Base-by-base conservation (phyloP, 257 asterid species). In the Nicotiana sylvestris region DNA sequence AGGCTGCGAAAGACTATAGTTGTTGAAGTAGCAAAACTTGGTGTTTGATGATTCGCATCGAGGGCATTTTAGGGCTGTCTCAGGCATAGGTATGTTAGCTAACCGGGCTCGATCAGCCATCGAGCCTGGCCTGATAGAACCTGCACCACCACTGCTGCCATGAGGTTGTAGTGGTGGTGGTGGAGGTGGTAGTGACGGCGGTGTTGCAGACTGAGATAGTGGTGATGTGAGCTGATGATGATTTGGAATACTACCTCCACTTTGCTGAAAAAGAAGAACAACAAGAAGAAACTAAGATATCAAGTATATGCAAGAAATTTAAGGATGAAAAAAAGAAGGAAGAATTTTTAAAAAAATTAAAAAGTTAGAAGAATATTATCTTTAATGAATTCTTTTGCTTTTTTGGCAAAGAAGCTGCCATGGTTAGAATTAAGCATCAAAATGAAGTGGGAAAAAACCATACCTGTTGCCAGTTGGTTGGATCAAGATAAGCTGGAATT, bases 391-490 rank as follows among this genome's bases (percentile, higher is more conserved):
- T 83, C n/a, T 13, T 21, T 80, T 82, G 85, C 88, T 89, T 90
- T 91, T 86, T 86, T 64, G 77, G 76, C 84, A 88, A 89, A 91
- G 93, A 90, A 90, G 92, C 35, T 32, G 37, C 87, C 87, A 91
- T 92, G 85, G 85, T 82, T 67, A 27, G 35, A 84, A 43, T 9
- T 43, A 43, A 90, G 87, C 90, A 89, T 51, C 9, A 86, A 57
- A 84, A 88, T 83, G 77, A 64, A 53, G 84, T n/a, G 15, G 49
- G 16, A 81, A 46, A 72, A 57, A 39, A 4, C 12, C 83, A 87
- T 65, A 92, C 99, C 91, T 96, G 98, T 70, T 96, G 97, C 99
- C 99, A 95, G 92, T 94, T 94, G 95, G 98, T 85, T n/a, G 96
- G 89, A 95, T 95, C 98, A 92, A 94, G 97, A 88, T 96, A 94